Evolutionary conservation across 1,284 basidiomycete genomes (phyloP), one percentile per base, ranked within the genome.

Genomic region (Ceraceosorus guamensis): DNA sequence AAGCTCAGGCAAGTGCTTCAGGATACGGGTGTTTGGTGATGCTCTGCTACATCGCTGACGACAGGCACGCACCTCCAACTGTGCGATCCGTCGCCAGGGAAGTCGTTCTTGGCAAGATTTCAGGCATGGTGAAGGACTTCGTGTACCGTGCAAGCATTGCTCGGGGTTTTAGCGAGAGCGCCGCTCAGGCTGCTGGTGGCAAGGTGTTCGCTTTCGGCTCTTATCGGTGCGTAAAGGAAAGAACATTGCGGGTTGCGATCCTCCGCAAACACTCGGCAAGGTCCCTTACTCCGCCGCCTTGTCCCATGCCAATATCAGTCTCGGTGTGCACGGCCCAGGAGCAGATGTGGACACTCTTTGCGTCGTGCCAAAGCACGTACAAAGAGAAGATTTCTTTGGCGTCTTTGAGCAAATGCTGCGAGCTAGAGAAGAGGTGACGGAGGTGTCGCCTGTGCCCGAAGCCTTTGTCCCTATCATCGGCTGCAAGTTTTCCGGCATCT

Each of bases 261-360:
- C n/a, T n/a, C n/a, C n/a, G n/a, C n/a, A n/a, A n/a, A n/a, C n/a
- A n/a, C n/a, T n/a, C n/a, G n/a, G n/a, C n/a, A n/a, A n/a, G n/a
- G n/a, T n/a, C n/a, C n/a, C n/a, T n/a, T 8, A 8, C 37, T 8
- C 37, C 37, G 37, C 37, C 37, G 37, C 37, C 37, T 8, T n/a
- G 37, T n/a, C 37, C n/a, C 8, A 41, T n/a, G 37, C 37, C 37
- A n/a, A 8, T 8, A 8, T 8, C 37, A 41, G 81, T 65, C 81
- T 99, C 46, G 93, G 93, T 56, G 93, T 98, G 13, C 95, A 98
- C 77, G 90, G 90, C 11, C 93, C 95, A 37, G 89, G 91, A 7
- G 84, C 87, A 47, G 93, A 98, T 84, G 97, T 99, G 76, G 93
- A 99, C 80, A 97, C 92, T n/a, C 81, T 99, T 37, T 91, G 91